These are phyloP conservation scores for Coemansia reversa DNA, from an alignment of 192 early-diverging fungal species.

Conservation along the genomic window DNA sequence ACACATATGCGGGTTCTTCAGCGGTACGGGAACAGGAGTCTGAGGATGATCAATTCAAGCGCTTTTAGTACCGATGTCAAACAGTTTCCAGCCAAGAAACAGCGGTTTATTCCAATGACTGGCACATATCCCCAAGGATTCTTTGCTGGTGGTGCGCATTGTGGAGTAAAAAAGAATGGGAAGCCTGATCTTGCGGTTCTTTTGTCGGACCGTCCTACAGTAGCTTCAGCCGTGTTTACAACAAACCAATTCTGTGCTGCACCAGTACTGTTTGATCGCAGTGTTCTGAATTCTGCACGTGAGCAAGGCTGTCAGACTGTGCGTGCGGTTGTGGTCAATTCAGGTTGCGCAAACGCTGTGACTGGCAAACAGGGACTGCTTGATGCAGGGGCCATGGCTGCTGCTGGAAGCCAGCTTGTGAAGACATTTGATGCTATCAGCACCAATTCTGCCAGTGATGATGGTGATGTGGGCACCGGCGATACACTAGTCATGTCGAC, in stretches of 20 bases:
- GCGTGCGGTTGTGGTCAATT: constrained; percentile 71
- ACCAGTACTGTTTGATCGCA: constrained; percentile 73
- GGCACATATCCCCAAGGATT: constrained; percentile 89
- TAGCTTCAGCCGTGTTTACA: constrained; percentile 88
- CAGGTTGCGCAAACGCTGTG: constrained; percentile 95
- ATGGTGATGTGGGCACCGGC: not conserved
- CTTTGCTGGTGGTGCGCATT: constrained; percentile 67
- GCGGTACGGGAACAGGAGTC: constrained; percentile 3
- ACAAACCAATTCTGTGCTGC: constrained; percentile 90
- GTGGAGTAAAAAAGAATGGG: constrained; percentile 81
- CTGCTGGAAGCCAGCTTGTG: constrained; percentile 58
- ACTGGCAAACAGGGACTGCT: constrained; percentile 81
- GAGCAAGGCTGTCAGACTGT: constrained; percentile 50
- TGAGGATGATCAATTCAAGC: not conserved
- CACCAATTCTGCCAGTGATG: not conserved
- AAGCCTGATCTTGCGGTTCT: constrained; percentile 81
- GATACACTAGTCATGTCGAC: constrained; percentile 87
- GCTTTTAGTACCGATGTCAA: constrained; percentile 35
- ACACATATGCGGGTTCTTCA: constrained; percentile 18
- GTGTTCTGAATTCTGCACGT: constrained; percentile 57
- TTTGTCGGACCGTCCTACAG: constrained; percentile 67
- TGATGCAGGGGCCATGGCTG: constrained; percentile 72
- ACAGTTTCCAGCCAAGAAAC: constrained; percentile 57
- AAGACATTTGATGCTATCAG: constrained; percentile 20
- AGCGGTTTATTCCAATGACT: constrained; percentile 63